These are phyloP conservation scores for Colletotrichum musicola DNA, from an alignment of 2,329 filamentous ascomycete genomes.

Conservation along the genomic window DNA sequence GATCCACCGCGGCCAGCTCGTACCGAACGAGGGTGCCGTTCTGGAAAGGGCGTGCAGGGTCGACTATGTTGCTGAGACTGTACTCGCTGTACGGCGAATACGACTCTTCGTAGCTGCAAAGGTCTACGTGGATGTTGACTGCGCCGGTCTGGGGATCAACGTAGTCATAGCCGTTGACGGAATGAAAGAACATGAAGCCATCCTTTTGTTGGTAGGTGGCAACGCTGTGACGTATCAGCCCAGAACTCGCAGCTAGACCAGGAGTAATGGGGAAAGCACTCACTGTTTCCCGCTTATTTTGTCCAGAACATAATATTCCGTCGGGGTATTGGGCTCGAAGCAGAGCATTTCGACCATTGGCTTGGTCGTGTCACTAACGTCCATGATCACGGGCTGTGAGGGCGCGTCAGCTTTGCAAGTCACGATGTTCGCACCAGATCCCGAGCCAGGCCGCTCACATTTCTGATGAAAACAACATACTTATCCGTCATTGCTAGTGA, in stretches of 20 bases:
- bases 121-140: constrained; percentile 39
- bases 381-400: constrained; percentile 35
- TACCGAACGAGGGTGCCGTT: constrained; percentile 37
- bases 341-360: constrained; percentile 34
- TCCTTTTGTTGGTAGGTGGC: constrained; percentile 32
- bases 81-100: constrained; percentile 39
- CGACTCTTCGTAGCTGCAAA: constrained; percentile 38
- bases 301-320: constrained; percentile 39
- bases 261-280: background rate
- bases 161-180: constrained; percentile 41
- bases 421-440: background rate
- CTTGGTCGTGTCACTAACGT: constrained; percentile 41
- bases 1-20: constrained; percentile 29
- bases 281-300: constrained; percentile 37
- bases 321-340: constrained; percentile 33
- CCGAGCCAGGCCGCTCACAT: constrained; percentile 16
- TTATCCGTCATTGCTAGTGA: constrained; percentile 39
- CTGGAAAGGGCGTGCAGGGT: constrained; percentile 15
- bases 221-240: constrained; percentile 10
- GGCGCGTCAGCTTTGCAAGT: background rate
- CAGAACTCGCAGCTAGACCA: background rate
- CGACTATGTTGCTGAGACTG: constrained; percentile 50
- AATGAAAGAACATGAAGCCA: constrained; percentile 40
- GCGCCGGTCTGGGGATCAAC: constrained; percentile 20
- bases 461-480: constrained; percentile 38